Evolutionary conservation across 176 grass and related monocot genomes (phyloP), one percentile per base, ranked within the genome.

Genomic region (Bothriochloa decipiens): DNA sequence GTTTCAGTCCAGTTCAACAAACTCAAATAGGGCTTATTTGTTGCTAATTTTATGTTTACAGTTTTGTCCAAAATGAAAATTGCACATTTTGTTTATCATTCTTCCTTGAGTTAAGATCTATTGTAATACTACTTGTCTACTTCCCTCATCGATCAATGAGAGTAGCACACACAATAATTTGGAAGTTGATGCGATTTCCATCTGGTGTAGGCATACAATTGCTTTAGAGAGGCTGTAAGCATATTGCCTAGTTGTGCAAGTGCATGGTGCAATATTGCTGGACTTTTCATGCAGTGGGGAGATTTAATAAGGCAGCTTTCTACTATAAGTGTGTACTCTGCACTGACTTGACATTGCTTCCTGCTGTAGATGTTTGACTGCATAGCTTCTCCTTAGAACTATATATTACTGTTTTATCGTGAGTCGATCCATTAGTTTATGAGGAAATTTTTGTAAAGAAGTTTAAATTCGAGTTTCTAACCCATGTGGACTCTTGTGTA

Each of bases 191-290:
- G 1, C 8, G 2, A 15, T 46, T 85, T 77, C 23, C 35, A 88
- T 42, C 37, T 87, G 68, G 10, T 87, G 58, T 88, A 95, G 93
- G 90, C 90, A 58, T 95, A 90, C 82, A 95, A 57, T 74, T 90
- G 86, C 79, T 95, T 92, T 36, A 18, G 84, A 28, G 90, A 95
- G 64, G 90, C 93, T 46, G 41, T 95, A 57, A 80, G 86, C 7
- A 86, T 95, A 79, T 64, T 88, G 18, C 93, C 93, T 55, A 88
- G 50, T 61, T 90, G 89, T 89, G 88, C 93, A 82, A 90, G 81
- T 84, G 93, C 93, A 9, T 95, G 93, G 90, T 90, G 80, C 36
- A 95, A 92, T 52, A 73, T 95, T 79, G 90, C 93, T 84, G 90
- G 90, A 40, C 75, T 95, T 35, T 88, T 95, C 61, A 87, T 90